Conservation (phyloP, 139 green algal genomes). For the Chlorella sorokiniana region DNA sequence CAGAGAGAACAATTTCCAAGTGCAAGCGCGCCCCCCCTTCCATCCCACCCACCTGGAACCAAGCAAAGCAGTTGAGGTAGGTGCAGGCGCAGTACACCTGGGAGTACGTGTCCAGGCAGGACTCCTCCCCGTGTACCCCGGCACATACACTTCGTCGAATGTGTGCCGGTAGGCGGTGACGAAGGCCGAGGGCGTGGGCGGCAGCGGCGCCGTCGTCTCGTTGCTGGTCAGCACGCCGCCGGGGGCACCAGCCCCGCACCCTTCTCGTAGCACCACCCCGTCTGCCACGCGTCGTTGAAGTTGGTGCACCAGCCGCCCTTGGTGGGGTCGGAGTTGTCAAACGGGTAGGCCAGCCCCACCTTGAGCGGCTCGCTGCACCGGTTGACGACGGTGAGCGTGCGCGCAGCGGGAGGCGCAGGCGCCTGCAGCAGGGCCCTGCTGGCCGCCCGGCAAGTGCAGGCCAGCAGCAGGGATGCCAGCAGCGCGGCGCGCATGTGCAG, state of each 20-base stretch:
- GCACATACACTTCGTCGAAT: neutral
- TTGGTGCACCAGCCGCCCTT: neutral
- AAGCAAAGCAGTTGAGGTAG: neutral
- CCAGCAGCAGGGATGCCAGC: neutral
- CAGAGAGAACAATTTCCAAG: too few relatives aligned
- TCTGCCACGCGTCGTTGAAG: neutral
- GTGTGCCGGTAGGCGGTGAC: neutral
- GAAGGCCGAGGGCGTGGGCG: neutral
- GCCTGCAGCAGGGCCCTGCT: neutral
- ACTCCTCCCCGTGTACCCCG: neutral
- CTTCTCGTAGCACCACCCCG: neutral
- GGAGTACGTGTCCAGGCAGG: neutral
- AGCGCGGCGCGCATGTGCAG: neutral
- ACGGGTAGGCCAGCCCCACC: neutral
- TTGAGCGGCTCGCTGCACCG: neutral
- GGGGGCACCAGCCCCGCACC: neutral
- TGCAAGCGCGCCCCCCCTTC: too few relatives aligned
- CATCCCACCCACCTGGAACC: neutral
- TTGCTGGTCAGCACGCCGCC: neutral
- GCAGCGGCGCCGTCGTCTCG: neutral
- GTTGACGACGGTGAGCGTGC: neutral
- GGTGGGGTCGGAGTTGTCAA: slow-evolving; percentile 1
- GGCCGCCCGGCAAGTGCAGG: neutral
- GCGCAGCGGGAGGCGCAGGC: neutral
- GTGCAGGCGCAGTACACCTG: neutral